Evolutionary conservation across 306 rosid genomes (phyloP).

Genomic region (Glycine soja): DNA sequence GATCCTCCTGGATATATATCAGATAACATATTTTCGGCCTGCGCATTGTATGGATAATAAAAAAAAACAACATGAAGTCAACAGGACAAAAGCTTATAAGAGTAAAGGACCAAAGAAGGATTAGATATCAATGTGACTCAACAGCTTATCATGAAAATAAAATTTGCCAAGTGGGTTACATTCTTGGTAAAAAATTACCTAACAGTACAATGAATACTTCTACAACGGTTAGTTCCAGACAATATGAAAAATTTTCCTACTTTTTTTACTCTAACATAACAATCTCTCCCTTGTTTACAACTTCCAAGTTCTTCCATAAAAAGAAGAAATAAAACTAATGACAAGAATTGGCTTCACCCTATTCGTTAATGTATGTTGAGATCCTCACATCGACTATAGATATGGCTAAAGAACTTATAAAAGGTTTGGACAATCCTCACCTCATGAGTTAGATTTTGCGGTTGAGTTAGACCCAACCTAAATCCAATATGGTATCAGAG

Average conservation of each 20-base stretch:
- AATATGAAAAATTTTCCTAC: conserved; percentile 12
- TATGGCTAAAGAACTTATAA: neutral
- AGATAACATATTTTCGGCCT: conserved; percentile 92
- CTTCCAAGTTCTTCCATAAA: neutral
- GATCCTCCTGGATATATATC: conserved; percentile 97
- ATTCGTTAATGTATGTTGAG: neutral
- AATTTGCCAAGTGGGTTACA: conserved; percentile 22
- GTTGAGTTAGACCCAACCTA: neutral
- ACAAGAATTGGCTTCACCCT: conserved; percentile 18
- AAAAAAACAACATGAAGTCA: conserved; percentile 40
- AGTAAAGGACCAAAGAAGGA: conserved; percentile 26
- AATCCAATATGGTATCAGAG: neutral
- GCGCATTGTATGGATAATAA: conserved; percentile 44
- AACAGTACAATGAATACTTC: neutral
- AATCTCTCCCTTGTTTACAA: neutral
- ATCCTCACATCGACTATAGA: neutral
- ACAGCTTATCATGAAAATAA: conserved; percentile 21
- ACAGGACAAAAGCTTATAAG: conserved; percentile 36
- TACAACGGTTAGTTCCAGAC: conserved; percentile 8
- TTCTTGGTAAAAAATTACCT: neutral
- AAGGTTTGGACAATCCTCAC: too few species aligned
- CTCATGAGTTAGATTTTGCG: neutral
- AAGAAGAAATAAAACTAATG: conserved; percentile 1
- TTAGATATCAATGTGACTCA: conserved; percentile 17
- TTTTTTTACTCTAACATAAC: conserved; percentile 15